Base-by-base conservation (phyloP, 2,329 filamentous ascomycete species). In the Penicillium sp. region DNA sequence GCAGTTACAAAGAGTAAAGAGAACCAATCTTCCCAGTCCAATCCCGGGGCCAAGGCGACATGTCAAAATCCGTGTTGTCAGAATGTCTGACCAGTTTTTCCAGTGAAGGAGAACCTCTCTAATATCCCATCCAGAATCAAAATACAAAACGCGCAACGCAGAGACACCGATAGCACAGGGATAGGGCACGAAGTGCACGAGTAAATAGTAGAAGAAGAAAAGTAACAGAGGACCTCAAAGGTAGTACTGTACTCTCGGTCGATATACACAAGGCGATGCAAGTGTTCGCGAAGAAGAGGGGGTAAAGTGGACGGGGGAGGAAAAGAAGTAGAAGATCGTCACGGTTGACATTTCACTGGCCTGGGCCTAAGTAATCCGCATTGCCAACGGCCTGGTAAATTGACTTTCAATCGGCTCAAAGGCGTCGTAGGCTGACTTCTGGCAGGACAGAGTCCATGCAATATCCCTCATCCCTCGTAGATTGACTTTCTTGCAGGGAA, bases 31-130 rank as follows among this genome's bases (percentile, higher is more conserved):
- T 61, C 54, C 62, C 61, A 58, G 58, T 63, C 54, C 37, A 14
- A 59, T n/a, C 58, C 60, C 58, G 53, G 58, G 61, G 2, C 39
- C 39, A 42, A 20, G 8, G 11, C 15, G 14, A 51, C 14, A 52
- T 20, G 8, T 17, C 34, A 39, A 28, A 28, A 56, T 47, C 58
- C 22, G 41, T 6, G 37, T 15, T 28, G 25, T 28, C n/a, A 20
- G n/a, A 20, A 35, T 43, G 17, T 55, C 28, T 57, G 54, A 63
- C 66, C 60, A 64, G 60, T 71, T 72, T 71, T 74, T 74, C 73
- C 73, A 75, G 68, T 70, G 73, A 74, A 71, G 70, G 69, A 68
- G 64, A 66, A 61, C 67, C 66, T 59, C 65, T 74, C 67, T 71
- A 72, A 64, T 59, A 63, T 63, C 65, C 68, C 68, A 69, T 62